These are phyloP conservation scores for Phytopythium sindhum DNA, from an alignment of 352 stramenopile species.

Conservation along the genomic window DNA sequence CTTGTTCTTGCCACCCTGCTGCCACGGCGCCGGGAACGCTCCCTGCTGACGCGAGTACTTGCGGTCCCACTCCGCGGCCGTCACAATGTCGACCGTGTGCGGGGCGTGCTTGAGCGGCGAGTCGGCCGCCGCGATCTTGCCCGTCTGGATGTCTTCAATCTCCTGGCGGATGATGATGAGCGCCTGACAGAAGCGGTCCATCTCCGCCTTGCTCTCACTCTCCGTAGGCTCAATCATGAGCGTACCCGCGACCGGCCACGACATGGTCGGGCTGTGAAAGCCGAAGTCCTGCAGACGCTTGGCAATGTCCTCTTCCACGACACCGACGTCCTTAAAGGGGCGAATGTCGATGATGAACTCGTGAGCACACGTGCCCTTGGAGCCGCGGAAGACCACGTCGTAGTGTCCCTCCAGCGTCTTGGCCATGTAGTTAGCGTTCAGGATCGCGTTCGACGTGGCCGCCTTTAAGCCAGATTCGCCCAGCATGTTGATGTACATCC, in stretches of 20 bases:
- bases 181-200: constrained; percentile 97
- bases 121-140: constrained; percentile 87
- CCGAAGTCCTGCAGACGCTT: constrained; percentile 99
- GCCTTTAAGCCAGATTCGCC: constrained; percentile 94
- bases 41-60: constrained; percentile 93
- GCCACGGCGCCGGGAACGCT: constrained; percentile 95
- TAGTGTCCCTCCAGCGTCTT: constrained; percentile 93
- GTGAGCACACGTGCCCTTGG: constrained; percentile 97
- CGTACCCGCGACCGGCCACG: constrained; percentile 97
- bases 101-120: constrained; percentile 97
- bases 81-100: constrained; percentile 95
- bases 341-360: constrained; percentile 99
- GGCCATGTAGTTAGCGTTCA: constrained; percentile 99
- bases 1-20: constrained; percentile 89
- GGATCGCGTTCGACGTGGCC: constrained; percentile 93
- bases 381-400: constrained; percentile 94
- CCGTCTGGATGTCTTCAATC: constrained; percentile 96
- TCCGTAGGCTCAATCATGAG: constrained; percentile 99
- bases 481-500: constrained; percentile 99
- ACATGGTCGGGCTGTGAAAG: constrained; percentile 99
- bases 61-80: constrained; percentile 92
- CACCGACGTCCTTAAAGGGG: constrained; percentile 93
- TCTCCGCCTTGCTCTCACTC: constrained; percentile 96
- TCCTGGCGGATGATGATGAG: constrained; percentile 96
- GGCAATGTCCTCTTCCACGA: constrained; percentile 97